Base-by-base conservation (phyloP, 352 stramenopile species). In the Pythium sp. region DNA sequence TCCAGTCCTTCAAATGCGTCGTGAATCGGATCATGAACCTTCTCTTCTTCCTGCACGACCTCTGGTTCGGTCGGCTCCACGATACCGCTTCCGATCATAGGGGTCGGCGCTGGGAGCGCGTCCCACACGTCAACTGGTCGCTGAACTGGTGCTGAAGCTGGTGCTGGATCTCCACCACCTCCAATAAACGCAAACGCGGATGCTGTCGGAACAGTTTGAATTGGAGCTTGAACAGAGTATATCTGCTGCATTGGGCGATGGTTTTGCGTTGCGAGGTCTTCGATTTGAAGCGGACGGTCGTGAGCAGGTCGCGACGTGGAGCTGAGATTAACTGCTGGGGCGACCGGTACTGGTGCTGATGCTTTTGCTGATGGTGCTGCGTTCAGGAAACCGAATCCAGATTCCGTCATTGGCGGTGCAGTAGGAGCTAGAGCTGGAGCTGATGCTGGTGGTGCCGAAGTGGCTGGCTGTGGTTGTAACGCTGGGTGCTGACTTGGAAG, bases 1-100 rank as follows among this genome's bases (percentile, higher is more conserved):
- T 58, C 72, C 14, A 90, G 69, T 11, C 79, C 87, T 85, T 93
- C 84, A 54, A 95, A 95, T 0, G 87, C 84, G 70, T 93, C 87
- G 62, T 92, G 84, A 72, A 95, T 92, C 20, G 77, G 82, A 64
- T 95, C 87, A 9, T 73, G 73, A 5, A 77, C 36, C 64, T 82
- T 67, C n/a, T 79, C 61, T 38, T 80, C 69, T 54, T 6, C 28
- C 24, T 51, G 24, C 30, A 47, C 8, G 20, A 62, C 58, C 47
- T 65, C 58, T 14, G 53, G 59, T 2, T 63, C 38, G 2, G 34
- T 41, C 8, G 28, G 20, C 32, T 56, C 59, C 15, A 30, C 20
- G 9, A 62, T 59, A 12, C 54, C 54, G 26, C 18, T 22, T 30
- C 14, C 74, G 54, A 59, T 43, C 38, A n/a, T 72, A 12, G 74